phyloP scores from a whole-genome alignment of 768 basidiomycete species.

The Xerocomellus intermedius region DNA sequence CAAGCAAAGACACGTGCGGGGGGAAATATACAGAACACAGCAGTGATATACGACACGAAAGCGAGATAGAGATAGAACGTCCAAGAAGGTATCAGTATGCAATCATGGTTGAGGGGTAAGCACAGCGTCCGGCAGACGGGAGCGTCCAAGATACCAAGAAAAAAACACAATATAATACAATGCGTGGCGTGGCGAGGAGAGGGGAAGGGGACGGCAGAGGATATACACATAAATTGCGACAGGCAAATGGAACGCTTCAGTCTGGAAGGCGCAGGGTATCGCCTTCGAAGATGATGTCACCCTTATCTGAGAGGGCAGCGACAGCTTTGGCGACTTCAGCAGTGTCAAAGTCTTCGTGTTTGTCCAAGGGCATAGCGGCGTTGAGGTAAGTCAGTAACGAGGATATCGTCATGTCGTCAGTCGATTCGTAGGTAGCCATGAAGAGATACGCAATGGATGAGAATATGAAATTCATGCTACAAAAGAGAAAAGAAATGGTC shows the following conservation, averaged over 20 bases:
- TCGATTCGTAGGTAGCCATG: constrained; percentile 60
- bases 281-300: constrained; percentile 50
- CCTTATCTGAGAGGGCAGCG: constrained; percentile 45
- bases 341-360: constrained; percentile 81
- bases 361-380: constrained; percentile 72
- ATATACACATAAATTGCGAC: not conserved
- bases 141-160: constrained; percentile 28
- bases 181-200: not conserved
- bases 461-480: constrained; percentile 58
- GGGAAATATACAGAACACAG: constrained; percentile 15
- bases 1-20: not conserved
- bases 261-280: constrained; percentile 38
- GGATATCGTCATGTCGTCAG: constrained; percentile 70
- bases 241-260: constrained; percentile 3
- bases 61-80: constrained; percentile 9
- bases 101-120: not conserved
- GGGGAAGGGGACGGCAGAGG: not conserved
- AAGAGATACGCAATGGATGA: constrained; percentile 64
- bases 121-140: constrained; percentile 3
- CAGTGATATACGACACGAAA: constrained; percentile 17
- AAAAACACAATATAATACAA: constrained; percentile 17
- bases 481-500: constrained; percentile 5
- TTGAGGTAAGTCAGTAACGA: constrained; percentile 70
- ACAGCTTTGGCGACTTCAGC: constrained; percentile 60
- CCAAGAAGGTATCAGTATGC: constrained; percentile 26